phyloP scores from a whole-genome alignment of 2,329 filamentous ascomycete genomes.

The Bipolaris cookei region DNA sequence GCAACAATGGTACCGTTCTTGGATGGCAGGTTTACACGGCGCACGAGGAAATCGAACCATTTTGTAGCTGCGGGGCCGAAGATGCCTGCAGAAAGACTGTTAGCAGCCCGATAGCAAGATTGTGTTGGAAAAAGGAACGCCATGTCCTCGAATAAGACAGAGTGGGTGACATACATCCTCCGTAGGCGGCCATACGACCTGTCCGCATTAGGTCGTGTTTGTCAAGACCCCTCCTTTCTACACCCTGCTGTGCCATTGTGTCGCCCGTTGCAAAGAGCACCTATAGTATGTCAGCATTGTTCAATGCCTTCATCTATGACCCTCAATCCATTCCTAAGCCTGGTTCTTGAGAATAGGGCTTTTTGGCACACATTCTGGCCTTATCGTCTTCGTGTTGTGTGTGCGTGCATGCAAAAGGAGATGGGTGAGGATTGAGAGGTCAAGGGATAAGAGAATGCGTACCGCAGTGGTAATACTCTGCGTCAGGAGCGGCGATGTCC shows the following conservation, averaged over 20 bases:
- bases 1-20: slow-evolving; percentile 74
- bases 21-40: slow-evolving; percentile 68
- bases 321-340: background rate
- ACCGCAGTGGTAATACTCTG: slow-evolving; percentile 87
- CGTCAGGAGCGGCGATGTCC: slow-evolving; percentile 82
- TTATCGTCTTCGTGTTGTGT: background rate
- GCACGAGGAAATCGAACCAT: slow-evolving; percentile 83
- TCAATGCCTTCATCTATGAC: background rate
- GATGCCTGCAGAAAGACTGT: slow-evolving; percentile 61
- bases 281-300: slow-evolving; percentile 46
- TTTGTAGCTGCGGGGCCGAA: slow-evolving; percentile 88
- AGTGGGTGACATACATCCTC: slow-evolving; percentile 65
- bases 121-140: background rate
- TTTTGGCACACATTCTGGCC: background rate
- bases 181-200: slow-evolving; percentile 80
- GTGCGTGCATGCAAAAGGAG: background rate
- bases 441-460: slow-evolving; percentile 7
- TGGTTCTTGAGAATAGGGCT: background rate
- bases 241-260: slow-evolving; percentile 84
- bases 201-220: slow-evolving; percentile 76
- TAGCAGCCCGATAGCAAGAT: background rate
- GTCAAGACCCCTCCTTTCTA: slow-evolving; percentile 78
- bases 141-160: background rate
- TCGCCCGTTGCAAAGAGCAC: slow-evolving; percentile 93
- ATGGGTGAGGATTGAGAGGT: background rate